A percentile compares a stretch with the other conserved stretches of the same genome.
phyloP scores from a whole-genome alignment of 2,329 filamentous ascomycete species.

The Ceratocystis variospora region DNA sequence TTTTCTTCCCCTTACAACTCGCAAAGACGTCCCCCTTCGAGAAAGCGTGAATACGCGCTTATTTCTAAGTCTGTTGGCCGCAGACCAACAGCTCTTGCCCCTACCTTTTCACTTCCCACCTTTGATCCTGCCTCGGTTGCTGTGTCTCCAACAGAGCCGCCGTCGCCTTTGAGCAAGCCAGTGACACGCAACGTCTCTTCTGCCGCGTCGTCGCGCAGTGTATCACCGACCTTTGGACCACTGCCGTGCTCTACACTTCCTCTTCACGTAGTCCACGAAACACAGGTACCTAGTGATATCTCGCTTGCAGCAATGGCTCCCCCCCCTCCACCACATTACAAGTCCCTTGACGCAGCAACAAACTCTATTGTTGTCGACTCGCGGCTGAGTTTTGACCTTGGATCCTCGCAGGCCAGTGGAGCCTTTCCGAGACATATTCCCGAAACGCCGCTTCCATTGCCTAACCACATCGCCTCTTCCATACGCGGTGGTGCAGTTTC shows the following conservation, averaged over 20 bases:
- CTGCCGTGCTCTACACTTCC: neutral
- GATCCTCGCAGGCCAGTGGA: neutral
- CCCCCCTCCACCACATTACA: constrained; percentile 7
- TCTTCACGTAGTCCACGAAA: constrained; percentile 1
- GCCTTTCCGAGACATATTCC: neutral
- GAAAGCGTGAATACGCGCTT: constrained; percentile 11
- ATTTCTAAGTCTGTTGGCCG: constrained; percentile 10
- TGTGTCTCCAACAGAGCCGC: neutral
- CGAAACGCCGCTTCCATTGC: neutral
- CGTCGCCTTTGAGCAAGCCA: neutral
- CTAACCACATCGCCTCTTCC: neutral
- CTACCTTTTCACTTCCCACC: neutral
- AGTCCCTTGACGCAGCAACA: constrained; percentile 3
- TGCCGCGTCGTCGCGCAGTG: neutral
- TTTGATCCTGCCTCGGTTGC: constrained; percentile 5
- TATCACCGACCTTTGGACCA: neutral
- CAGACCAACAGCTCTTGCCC: neutral
- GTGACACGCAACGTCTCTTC: neutral
- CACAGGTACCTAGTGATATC: neutral
- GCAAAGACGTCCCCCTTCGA: neutral
- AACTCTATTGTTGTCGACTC: constrained; percentile 16
- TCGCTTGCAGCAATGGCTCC: neutral
- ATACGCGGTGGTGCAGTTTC: constrained; percentile 4
- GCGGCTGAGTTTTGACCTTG: constrained; percentile 15
- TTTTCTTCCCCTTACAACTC: neutral